These are phyloP conservation scores for Diaporthe aspalathi DNA, from an alignment of 2,329 filamentous ascomycete species.

Conservation along the genomic window DNA sequence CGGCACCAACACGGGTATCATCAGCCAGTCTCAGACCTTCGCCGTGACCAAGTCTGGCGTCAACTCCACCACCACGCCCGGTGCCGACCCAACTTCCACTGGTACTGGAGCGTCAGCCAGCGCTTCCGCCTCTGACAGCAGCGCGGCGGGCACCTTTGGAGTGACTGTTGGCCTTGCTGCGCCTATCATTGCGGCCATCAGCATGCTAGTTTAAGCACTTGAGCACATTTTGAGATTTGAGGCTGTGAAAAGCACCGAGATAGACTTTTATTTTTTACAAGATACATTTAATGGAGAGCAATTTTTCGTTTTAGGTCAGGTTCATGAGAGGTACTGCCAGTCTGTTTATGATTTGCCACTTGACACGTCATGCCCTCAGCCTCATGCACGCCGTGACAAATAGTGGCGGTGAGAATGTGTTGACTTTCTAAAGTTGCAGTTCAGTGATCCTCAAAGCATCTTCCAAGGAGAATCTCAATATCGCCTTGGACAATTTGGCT, in stretches of 20 bases:
- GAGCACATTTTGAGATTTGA: neutral
- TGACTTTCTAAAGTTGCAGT: neutral
- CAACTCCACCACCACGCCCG: slow-evolving; percentile 46
- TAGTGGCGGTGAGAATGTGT: neutral
- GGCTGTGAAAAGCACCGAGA: neutral
- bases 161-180: slow-evolving; percentile 36
- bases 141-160: slow-evolving; percentile 18
- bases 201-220: neutral
- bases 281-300: neutral
- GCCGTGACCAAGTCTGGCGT: slow-evolving; percentile 42
- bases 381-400: neutral
- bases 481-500: no score
- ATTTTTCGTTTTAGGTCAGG: neutral
- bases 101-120: slow-evolving; percentile 39
- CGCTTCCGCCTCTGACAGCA: slow-evolving; percentile 39
- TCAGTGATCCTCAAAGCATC: neutral
- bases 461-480: neutral
- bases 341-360: neutral
- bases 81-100: slow-evolving; percentile 39
- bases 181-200: neutral
- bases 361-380: neutral
- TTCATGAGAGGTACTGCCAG: neutral
- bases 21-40: slow-evolving; percentile 50
- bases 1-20: slow-evolving; percentile 50
- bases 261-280: neutral